phyloP scores from a whole-genome alignment of 2,329 filamentous ascomycete species.

The Claviceps pazoutovae region DNA sequence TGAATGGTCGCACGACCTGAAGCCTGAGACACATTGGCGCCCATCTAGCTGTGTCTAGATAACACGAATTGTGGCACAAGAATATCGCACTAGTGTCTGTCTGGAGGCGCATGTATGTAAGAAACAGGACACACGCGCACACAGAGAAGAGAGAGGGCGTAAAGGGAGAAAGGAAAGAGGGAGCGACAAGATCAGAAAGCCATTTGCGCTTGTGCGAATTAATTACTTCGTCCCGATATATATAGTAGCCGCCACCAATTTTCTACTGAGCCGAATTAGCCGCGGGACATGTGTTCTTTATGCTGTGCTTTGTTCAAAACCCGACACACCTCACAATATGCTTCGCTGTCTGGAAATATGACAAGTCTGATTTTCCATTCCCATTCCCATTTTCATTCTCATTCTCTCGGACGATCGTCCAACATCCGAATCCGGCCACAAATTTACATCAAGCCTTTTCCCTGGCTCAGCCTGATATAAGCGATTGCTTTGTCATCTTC shows the following conservation, averaged over 20 bases:
- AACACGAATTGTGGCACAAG: neutral
- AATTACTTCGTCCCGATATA: neutral
- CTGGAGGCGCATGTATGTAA: neutral
- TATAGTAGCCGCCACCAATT: neutral
- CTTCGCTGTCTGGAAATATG: neutral
- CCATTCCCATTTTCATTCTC: neutral
- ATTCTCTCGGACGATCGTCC: neutral
- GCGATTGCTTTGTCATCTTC: conserved; percentile 7
- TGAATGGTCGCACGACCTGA: conserved; percentile 2
- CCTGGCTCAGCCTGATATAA: conserved; percentile 17
- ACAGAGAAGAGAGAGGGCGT: too few species aligned
- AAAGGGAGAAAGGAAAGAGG: neutral
- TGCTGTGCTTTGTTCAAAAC: neutral
- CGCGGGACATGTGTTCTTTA: neutral
- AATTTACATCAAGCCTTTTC: conserved; percentile 13
- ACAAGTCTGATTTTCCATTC: neutral
- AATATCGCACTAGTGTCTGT: neutral
- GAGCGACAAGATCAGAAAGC: neutral
- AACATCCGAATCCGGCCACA: neutral
- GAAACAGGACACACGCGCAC: too few species aligned
- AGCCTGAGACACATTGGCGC: conserved; percentile 1
- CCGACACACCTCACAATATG: neutral
- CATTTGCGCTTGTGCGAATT: neutral
- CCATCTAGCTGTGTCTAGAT: neutral
- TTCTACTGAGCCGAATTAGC: neutral